A percentile compares a stretch with the other conserved stretches of the same genome.
Conservation (phyloP, 305 asterid species). For the Fraxinus xanthoxyloides region DNA sequence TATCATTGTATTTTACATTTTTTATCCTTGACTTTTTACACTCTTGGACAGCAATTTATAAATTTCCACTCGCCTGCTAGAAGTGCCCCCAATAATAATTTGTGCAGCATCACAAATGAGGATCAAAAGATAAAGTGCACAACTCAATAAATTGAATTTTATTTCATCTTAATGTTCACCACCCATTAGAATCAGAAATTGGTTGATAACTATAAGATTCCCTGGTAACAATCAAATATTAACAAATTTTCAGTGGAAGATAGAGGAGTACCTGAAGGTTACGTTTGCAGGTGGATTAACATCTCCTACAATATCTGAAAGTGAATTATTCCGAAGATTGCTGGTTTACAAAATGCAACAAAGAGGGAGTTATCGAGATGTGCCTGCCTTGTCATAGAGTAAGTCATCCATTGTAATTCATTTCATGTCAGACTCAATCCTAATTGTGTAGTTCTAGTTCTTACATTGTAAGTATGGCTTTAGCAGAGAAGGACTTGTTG, state of each 20-base stretch:
- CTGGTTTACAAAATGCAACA: conserved; percentile 25
- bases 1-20: neutral
- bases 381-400: neutral
- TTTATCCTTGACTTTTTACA: neutral
- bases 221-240: neutral
- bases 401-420: neutral
- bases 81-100: neutral
- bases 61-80: neutral
- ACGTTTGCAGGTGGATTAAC: conserved; percentile 45
- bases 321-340: conserved; percentile 37
- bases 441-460: neutral
- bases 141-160: neutral
- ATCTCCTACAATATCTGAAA: conserved; percentile 36
- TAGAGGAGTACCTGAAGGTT: conserved; percentile 38
- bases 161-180: neutral
- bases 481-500: conserved; percentile 34
- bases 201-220: neutral
- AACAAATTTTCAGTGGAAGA: conserved; percentile 4
- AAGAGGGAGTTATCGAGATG: conserved; percentile 10
- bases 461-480: conserved; percentile 33
- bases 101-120: neutral
- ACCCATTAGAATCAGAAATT: neutral
- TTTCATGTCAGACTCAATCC: neutral
- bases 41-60: neutral
- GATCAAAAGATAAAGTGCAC: neutral